Evolutionary conservation across 306 rosid genomes (phyloP), one percentile per base, ranked within the genome.

Genomic region (Prosopis cineraria): DNA sequence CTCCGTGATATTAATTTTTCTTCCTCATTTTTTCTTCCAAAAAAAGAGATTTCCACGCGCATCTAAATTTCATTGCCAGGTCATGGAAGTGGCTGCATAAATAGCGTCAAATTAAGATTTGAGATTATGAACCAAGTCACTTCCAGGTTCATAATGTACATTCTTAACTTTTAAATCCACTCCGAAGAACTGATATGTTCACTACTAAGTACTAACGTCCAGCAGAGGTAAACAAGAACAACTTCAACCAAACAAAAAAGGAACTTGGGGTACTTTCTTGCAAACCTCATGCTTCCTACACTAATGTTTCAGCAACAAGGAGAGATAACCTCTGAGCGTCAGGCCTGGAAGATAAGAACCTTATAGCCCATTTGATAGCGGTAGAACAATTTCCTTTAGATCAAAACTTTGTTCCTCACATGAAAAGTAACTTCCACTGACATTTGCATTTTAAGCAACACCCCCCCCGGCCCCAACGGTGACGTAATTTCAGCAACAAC

Each of bases 271-370:
- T 33, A 34, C 60, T 56, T 66, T 56, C 44, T 25, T 17, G 36
- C 80, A 81, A 13, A 33, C 33, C 41, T 24, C 64, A 40, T 29
- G 12, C 53, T 58, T 33, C 47, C 75, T n/a, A 47, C 74, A 64
- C 71, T n/a, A 6, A 52, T 77, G 48, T 36, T 80, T 77, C 29
- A 40, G 71, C 17, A 62, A 84, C 48, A 40, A 66, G 53, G 67
- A 22, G 45, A 12, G 39, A 52, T 43, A 27, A 64, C 53, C 66
- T 65, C 37, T n/a, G 41, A 60, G 64, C 69, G 45, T 71, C 62
- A 62, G 40, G 70, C 43, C 77, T 69, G 47, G 50, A 75, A 45
- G 39, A 27, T 7, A 27, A 14, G 47, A 68, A 67, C 62, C 62
- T 63, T 66, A 65, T 30, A 72, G 69, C 24, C 47, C 22, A 53